A percentile compares a stretch with the other conserved stretches of the same genome.
Evolutionary conservation across 2,329 filamentous ascomycete genomes (phyloP).

Genomic region (Madurella mycetomatis): DNA sequence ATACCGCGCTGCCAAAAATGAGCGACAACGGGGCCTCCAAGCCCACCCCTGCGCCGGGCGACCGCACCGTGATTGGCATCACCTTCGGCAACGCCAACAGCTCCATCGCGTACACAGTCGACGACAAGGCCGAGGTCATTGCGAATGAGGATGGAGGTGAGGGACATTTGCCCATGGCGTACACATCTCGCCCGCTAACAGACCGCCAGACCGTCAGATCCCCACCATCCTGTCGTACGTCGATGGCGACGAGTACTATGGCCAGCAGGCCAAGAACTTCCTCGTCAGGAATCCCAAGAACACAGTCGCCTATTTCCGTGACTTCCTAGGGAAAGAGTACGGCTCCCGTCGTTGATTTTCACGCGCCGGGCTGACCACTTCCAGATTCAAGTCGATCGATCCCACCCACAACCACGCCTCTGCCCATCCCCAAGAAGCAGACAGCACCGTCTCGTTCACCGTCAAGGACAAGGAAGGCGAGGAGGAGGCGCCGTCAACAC

Average conservation of each 20-base stretch:
- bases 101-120: conserved; percentile 88
- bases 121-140: conserved; percentile 96
- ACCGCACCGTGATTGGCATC: conserved; percentile 80
- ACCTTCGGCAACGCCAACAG: conserved; percentile 98
- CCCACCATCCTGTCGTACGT: conserved; percentile 92
- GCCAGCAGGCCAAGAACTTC: conserved; percentile 90
- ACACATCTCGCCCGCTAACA: background rate
- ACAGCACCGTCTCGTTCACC: conserved; percentile 71
- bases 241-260: conserved; percentile 93
- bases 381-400: conserved; percentile 88
- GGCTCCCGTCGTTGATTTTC: conserved; percentile 25
- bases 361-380: conserved; percentile 19
- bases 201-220: conserved; percentile 84
- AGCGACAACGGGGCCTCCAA: conserved; percentile 36
- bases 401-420: conserved; percentile 91
- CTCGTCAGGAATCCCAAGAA: conserved; percentile 88
- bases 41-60: conserved; percentile 48
- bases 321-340: conserved; percentile 91
- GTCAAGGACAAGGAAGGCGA: conserved; percentile 71
- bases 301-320: conserved; percentile 92
- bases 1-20: conserved; percentile 33
- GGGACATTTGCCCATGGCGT: conserved; percentile 24
- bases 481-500: conserved; percentile 55
- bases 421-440: conserved; percentile 76
- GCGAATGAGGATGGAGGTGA: conserved; percentile 96